Base-by-base conservation (phyloP, 1,284 basidiomycete species). In the Hypsizygus ulmarius region DNA sequence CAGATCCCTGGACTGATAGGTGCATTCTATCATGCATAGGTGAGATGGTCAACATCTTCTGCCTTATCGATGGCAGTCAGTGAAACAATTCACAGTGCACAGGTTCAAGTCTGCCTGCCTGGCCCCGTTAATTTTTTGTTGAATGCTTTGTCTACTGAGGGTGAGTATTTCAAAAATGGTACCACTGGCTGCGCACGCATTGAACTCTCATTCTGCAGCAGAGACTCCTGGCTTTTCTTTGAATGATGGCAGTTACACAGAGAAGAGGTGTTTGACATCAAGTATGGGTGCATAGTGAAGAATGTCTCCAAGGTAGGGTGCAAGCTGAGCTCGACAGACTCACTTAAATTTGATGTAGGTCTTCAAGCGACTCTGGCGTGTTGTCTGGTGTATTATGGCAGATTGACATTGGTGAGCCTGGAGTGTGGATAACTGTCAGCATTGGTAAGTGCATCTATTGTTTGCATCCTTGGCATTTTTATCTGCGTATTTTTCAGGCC, bases 391-490 rank as follows among this genome's bases (percentile, higher is more conserved):
- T 89, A 12, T 73, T 90, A 18, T 92, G 90, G 89, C 84, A 87
- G 61, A 87, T 91, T 47, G 87, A 91, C 64, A 89, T 91, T 51
- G 88, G 88, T 50, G 90, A 93, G 69, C 90, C 89, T 33, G 90
- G 90, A 63, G 87, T 94, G 32, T 95, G 93, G 93, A 93, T 91
- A 11, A 92, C 95, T 56, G 90, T 93, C 52, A 90, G 92, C 56
- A 92, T 89, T 54, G 87, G 87, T 89, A 65, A 66, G 74, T 64
- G 14, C 34, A 37, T 46, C 49, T 43, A 44, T 41, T 47, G 47
- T 34, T 39, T n/a, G n/a, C 45, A 41, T 42, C 32, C 33, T 37
- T 7, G 16, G 35, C 47, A 48, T 41, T 43, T 32, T 48, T 45
- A 55, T 44, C 59, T 34, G 39, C 36, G 47, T 30, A 45, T 49